Conservation (phyloP, 2,329 filamentous ascomycete genomes). For the Fusarium sp. region DNA sequence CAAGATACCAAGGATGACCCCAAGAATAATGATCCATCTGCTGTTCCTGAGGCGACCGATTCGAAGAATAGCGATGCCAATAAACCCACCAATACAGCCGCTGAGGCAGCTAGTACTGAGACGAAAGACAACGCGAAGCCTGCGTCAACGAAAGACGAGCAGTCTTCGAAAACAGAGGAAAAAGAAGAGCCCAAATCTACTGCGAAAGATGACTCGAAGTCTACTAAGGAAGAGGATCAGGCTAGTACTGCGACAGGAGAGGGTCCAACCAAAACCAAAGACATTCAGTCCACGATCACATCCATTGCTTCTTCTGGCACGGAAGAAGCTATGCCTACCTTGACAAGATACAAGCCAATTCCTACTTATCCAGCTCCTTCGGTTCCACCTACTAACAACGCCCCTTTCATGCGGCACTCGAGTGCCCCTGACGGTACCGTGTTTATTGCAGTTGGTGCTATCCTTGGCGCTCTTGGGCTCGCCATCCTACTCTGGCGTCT, state of each 20-base stretch:
- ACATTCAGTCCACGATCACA: slow-evolving; percentile 22
- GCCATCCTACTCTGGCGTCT: slow-evolving; percentile 89
- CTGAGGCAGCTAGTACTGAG: slow-evolving; percentile 22
- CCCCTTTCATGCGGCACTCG: slow-evolving; percentile 92
- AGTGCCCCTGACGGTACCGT: slow-evolving; percentile 90
- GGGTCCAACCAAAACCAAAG: slow-evolving; percentile 21
- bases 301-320: slow-evolving; percentile 30
- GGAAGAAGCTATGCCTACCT: slow-evolving; percentile 52
- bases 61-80: slow-evolving; percentile 25
- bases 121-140: slow-evolving; percentile 20
- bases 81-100: slow-evolving; percentile 15
- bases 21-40: slow-evolving; percentile 27
- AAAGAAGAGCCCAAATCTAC: neutral
- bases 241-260: slow-evolving; percentile 37
- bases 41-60: slow-evolving; percentile 23
- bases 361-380: slow-evolving; percentile 75
- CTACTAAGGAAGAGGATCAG: slow-evolving; percentile 21
- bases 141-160: slow-evolving; percentile 23
- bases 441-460: slow-evolving; percentile 93
- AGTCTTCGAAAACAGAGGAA: slow-evolving; percentile 23
- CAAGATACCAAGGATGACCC: slow-evolving; percentile 42
- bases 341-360: slow-evolving; percentile 53
- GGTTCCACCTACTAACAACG: slow-evolving; percentile 84
- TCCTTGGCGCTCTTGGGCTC: slow-evolving; percentile 83
- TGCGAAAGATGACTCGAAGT: neutral